Conservation (phyloP, 2,329 filamentous ascomycete genomes). For the Dissoconium aciculare region DNA sequence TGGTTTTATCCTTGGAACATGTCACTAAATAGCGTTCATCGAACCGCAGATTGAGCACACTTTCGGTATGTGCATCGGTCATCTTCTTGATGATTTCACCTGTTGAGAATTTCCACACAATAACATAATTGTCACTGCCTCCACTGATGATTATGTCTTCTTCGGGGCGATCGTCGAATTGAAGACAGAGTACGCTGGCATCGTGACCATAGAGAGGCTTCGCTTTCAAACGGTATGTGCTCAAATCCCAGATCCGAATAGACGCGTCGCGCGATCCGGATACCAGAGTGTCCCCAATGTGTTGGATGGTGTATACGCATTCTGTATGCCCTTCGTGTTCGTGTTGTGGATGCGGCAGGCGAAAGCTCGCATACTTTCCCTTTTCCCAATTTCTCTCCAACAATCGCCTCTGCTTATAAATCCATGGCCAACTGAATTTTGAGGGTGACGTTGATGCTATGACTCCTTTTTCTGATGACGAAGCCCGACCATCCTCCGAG, state of each 20-base stretch:
- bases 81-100: constrained; percentile 68
- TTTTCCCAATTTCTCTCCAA: constrained; percentile 86
- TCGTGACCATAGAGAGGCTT: constrained; percentile 60
- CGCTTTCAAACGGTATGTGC: constrained; percentile 56
- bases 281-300: constrained; percentile 69
- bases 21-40: constrained; percentile 85
- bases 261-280: constrained; percentile 84
- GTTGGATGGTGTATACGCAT: constrained; percentile 92
- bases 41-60: constrained; percentile 84
- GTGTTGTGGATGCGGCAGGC: constrained; percentile 70
- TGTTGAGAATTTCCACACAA: constrained; percentile 87
- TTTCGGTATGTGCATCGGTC: constrained; percentile 65
- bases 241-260: constrained; percentile 78
- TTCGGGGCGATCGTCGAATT: constrained; percentile 70
- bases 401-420: constrained; percentile 74
- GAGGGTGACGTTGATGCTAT: constrained; percentile 24
- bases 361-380: constrained; percentile 71
- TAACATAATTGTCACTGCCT: constrained; percentile 80
- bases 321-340: constrained; percentile 74
- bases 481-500: constrained; percentile 1
- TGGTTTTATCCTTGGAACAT: constrained; percentile 91
- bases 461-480: too few relatives aligned
- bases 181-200: constrained; percentile 83
- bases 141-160: constrained; percentile 80
- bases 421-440: constrained; percentile 78